Conservation (phyloP, 805 yeast genomes). For the Henningerozyma blattae region DNA sequence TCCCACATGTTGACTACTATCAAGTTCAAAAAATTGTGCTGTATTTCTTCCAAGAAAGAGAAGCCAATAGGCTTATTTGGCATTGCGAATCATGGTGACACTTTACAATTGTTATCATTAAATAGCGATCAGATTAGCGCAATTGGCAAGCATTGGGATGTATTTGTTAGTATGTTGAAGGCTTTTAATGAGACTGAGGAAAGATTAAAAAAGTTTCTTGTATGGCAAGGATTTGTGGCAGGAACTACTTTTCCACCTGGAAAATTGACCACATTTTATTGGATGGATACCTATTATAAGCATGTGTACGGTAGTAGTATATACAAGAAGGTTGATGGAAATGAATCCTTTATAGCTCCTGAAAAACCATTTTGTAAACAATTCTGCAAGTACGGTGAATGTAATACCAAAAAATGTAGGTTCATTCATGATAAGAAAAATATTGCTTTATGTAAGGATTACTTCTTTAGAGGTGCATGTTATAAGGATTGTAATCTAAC, state of each 20-base stretch:
- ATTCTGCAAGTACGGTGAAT: constrained; percentile 3
- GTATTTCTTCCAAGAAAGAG: neutral
- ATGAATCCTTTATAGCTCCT: too few relatives aligned
- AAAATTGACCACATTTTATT: neutral
- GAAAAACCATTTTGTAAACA: constrained; percentile 2
- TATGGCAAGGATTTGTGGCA: neutral
- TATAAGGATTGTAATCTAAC: constrained; percentile 1
- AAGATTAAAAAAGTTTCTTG: too few relatives aligned
- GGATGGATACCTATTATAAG: too few relatives aligned
- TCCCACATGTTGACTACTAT: too few relatives aligned
- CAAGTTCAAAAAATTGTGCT: neutral
- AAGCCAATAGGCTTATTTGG: neutral
- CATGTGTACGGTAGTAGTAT: too few relatives aligned
- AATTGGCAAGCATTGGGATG: neutral
- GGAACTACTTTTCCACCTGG: neutral
- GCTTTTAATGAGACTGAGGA: neutral
- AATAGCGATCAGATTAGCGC: neutral
- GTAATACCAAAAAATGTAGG: constrained; percentile 4
- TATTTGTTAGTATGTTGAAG: neutral
- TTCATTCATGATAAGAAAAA: constrained; percentile 4
- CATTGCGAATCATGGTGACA: neutral
- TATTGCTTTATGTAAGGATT: constrained; percentile 3
- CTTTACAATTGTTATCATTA: neutral
- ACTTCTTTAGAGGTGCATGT: constrained; percentile 2
- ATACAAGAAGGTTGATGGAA: too few relatives aligned